Percentiles rank a stretch among this genome's conserved stretches.
Conservation (phyloP, 768 basidiomycete genomes). For the Rhodosporidiobolus odoratus region DNA sequence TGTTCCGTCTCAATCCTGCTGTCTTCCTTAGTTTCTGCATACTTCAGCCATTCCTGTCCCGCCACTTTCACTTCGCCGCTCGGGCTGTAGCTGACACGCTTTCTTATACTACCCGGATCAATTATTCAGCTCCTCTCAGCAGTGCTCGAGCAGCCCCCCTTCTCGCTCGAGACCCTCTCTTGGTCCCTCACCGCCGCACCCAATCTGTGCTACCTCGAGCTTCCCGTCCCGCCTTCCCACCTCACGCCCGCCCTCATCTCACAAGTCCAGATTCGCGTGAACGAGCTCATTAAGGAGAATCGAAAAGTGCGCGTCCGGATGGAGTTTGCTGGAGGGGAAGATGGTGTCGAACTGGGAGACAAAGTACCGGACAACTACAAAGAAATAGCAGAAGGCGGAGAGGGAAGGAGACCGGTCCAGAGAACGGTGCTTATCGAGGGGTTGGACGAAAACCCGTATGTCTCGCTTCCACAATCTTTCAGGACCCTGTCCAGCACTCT, state of each 20-base stretch:
- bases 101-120: too few species aligned
- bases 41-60: not conserved
- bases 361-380: constrained; percentile 66
- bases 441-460: constrained; percentile 73
- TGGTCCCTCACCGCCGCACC: constrained; percentile 74
- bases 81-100: too few species aligned
- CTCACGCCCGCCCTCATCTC: constrained; percentile 63
- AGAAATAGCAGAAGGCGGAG: constrained; percentile 51
- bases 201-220: constrained; percentile 67
- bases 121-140: constrained; percentile 59
- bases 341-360: constrained; percentile 44
- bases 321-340: constrained; percentile 52
- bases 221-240: constrained; percentile 61
- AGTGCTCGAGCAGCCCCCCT: constrained; percentile 54
- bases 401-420: constrained; percentile 51
- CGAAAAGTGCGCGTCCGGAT: constrained; percentile 68
- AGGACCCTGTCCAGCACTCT: not conserved
- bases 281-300: constrained; percentile 65
- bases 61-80: too few species aligned
- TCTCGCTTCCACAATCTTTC: constrained; percentile 1
- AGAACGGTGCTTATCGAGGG: constrained; percentile 78
- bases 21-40: not conserved
- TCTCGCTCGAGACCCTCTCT: constrained; percentile 62
- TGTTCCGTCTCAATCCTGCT: too few species aligned
- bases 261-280: constrained; percentile 61